Evolutionary conservation across 2,329 filamentous ascomycete genomes (phyloP).

Genomic region (Diaporthe helianthi): DNA sequence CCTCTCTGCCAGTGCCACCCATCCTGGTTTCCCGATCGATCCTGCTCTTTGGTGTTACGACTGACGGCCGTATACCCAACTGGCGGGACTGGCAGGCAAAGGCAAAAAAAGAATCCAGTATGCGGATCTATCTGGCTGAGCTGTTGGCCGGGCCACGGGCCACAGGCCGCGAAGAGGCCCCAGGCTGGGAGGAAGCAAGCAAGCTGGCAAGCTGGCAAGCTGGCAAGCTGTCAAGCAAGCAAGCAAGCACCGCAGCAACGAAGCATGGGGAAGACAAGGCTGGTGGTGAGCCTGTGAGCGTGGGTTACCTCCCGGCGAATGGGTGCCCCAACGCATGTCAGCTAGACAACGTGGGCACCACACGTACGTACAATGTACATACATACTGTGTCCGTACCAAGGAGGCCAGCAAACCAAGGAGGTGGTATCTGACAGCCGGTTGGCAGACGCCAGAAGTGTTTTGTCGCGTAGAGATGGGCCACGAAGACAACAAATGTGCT

Average conservation of each 20-base stretch:
- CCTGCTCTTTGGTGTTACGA: not conserved
- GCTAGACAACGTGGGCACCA: not conserved
- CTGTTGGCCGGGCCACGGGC: conserved; percentile 11
- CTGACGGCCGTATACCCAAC: not conserved
- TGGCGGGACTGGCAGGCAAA: no score
- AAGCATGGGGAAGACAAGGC: conserved; percentile 14
- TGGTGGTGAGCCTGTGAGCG: conserved; percentile 10
- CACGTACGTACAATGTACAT: no score
- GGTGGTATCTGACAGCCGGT: conserved; percentile 21
- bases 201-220: not conserved
- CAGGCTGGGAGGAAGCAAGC: conserved; percentile 1
- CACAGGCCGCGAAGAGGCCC: not conserved
- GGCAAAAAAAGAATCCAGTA: not conserved
- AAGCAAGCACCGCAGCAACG: conserved; percentile 1
- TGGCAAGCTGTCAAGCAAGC: not conserved
- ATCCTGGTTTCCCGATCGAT: conserved; percentile 15
- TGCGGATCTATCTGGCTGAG: not conserved
- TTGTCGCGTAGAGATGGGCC: not conserved
- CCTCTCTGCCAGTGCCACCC: not conserved
- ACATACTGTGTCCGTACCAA: no score
- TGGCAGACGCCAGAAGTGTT: not conserved
- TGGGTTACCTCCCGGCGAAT: conserved; percentile 13
- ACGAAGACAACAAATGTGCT: not conserved
- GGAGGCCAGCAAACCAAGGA: conserved; percentile 21
- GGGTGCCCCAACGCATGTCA: conserved; percentile 3